phyloP scores from a whole-genome alignment of 1,139 yeast species.

The Lodderomyces theae region DNA sequence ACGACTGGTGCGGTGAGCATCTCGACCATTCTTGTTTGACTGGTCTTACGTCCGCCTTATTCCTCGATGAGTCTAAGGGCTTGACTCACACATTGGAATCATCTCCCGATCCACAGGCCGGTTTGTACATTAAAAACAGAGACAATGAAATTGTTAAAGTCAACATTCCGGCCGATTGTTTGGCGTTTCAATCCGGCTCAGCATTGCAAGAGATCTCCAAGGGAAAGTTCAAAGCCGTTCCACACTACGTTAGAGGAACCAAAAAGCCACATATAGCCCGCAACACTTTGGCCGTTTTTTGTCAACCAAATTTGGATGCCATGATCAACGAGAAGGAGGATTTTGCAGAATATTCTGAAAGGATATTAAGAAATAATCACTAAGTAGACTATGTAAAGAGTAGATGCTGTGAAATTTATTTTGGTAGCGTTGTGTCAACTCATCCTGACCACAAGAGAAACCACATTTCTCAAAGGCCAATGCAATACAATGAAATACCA shows the following conservation, averaged over 20 bases:
- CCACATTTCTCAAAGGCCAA: background rate
- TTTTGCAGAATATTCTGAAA: constrained; percentile 49
- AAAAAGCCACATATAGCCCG: constrained; percentile 38
- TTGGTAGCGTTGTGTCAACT: background rate
- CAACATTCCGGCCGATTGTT: constrained; percentile 52
- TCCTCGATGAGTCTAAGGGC: constrained; percentile 38
- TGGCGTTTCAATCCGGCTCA: constrained; percentile 67
- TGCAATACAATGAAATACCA: constrained; percentile 25
- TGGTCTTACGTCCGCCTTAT: constrained; percentile 58
- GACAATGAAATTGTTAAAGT: constrained; percentile 47
- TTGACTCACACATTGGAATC: constrained; percentile 20
- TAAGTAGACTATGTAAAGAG: constrained; percentile 3
- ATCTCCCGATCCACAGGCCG: constrained; percentile 45
- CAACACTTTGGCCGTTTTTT: constrained; percentile 62
- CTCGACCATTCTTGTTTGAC: constrained; percentile 63
- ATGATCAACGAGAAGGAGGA: constrained; percentile 41
- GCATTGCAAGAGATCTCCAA: constrained; percentile 53
- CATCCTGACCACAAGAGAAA: too few relatives aligned
- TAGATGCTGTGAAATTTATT: background rate
- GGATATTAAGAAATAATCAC: constrained; percentile 37
- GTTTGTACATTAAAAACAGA: constrained; percentile 53
- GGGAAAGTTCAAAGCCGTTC: constrained; percentile 57
- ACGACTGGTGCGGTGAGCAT: constrained; percentile 67
- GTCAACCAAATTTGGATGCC: constrained; percentile 59
- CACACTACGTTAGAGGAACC: constrained; percentile 56